Evolutionary conservation across 2,329 filamentous ascomycete genomes (phyloP), one percentile per base, ranked within the genome.

Genomic region (Stagonosporopsis chrysanthemi): DNA sequence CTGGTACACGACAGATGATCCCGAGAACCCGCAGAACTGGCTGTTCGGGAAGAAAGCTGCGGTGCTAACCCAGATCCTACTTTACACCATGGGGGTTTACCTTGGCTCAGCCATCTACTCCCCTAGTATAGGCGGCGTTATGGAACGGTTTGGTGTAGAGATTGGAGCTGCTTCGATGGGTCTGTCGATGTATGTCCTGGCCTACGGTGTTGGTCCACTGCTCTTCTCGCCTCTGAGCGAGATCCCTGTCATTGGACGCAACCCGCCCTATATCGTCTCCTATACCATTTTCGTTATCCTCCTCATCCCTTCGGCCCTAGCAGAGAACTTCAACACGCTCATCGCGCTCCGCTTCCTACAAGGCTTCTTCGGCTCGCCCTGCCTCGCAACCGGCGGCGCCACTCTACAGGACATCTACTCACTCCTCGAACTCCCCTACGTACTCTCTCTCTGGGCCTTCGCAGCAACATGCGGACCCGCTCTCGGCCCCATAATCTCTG

Each of bases 221-320:
- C 60, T 91, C 23, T 90, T 86, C 75, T 86, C 86, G 0, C 89
- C 89, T 0, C 74, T 91, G 39, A 84, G 81, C 45, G 89, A 91
- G 75, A 84, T 91, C 22, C 87, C 88, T 0, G 70, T 81, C 42
- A 83, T 91, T 47, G 89, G 89, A 2, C 81, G 89, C 6, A 90
- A 88, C 65, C 84, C 85, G 0, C 83, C 88, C 6, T 91, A 91
- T 73, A 83, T 89, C 33, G 71, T 84, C 62, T 88, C 88, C 9
- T 88, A 91, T 77, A 83, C 84, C 56, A 77, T 91, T 26, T 91
- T 90, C 70, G 85, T 89, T 45, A 82, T 90, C 58, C 74, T 91
- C 11, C 85, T 83, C 6, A 82, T 91, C 15, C 88, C 88, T 0
- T 85, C 87, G 0, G 85, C 87, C 0, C 72, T 90, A 0, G 85